Evolutionary conservation across 257 asterid species (phyloP).

Genomic region (Jacaranda mimosifolia): DNA sequence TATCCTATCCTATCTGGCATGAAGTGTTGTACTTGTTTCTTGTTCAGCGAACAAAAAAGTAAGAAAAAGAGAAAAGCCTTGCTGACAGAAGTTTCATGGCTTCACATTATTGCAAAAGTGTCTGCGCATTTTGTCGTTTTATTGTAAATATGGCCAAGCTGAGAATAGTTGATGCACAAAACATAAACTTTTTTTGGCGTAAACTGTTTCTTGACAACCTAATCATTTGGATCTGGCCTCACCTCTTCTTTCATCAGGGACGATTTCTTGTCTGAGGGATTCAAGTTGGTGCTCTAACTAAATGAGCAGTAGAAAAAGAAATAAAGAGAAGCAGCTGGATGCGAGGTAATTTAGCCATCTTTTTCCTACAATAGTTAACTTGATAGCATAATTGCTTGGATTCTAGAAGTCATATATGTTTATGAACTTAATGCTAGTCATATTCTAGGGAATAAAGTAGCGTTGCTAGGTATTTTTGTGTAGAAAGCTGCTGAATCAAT

Average conservation of each 20-base stretch:
- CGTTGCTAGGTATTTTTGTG: background rate
- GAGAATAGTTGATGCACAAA: background rate
- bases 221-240: slow-evolving; percentile 2
- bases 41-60: background rate
- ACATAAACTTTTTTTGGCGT: background rate
- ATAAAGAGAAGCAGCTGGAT: slow-evolving; percentile 17
- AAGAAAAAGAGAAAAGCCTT: too few relatives aligned
- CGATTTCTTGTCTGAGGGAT: slow-evolving; percentile 70
- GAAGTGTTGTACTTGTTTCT: background rate
- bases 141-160: background rate
- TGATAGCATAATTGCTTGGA: slow-evolving; percentile 4
- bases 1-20: background rate
- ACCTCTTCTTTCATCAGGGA: slow-evolving; percentile 48
- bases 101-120: too few relatives aligned
- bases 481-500: background rate
- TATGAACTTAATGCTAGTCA: slow-evolving; percentile 11
- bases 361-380: background rate
- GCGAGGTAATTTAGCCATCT: slow-evolving; percentile 30
- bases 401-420: background rate
- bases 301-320: slow-evolving; percentile 22
- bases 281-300: slow-evolving; percentile 66
- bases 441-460: background rate
- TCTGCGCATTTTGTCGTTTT: too few relatives aligned
- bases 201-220: background rate
- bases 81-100: background rate